phyloP scores from a whole-genome alignment of 2,329 filamentous ascomycete species.

The Apiospora saccharicola region DNA sequence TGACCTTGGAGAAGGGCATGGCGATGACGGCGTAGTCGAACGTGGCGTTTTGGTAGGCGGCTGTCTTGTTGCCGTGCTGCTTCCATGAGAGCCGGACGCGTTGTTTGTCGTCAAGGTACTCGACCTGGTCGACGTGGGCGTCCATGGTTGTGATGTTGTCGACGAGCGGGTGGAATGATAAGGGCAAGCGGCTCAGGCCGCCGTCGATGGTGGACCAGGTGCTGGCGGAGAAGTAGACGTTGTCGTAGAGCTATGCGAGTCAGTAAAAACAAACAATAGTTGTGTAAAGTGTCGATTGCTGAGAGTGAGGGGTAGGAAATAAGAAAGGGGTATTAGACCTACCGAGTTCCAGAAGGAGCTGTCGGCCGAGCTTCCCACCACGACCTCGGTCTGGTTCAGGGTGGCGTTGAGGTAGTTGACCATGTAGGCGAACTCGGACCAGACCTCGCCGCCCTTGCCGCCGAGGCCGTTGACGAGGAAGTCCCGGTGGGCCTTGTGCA shows the following conservation, averaged over 20 bases:
- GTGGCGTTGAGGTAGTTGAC: conserved; percentile 63
- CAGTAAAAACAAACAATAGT: conserved; percentile 25
- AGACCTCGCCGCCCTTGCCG: conserved; percentile 63
- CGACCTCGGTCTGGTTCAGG: conserved; percentile 62
- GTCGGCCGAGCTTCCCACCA: conserved; percentile 49
- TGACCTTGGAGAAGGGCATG: conserved; percentile 69
- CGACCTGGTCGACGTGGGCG: conserved; percentile 63
- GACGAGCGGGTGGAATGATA: conserved; percentile 69
- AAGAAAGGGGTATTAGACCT: no score
- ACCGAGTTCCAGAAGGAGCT: conserved; percentile 56
- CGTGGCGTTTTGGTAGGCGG: conserved; percentile 46
- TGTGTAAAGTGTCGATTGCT: no score
- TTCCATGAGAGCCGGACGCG: conserved; percentile 68
- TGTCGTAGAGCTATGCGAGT: conserved; percentile 54
- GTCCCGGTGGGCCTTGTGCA: conserved; percentile 53
- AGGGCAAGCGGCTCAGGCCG: conserved; percentile 62
- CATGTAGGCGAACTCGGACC: conserved; percentile 70
- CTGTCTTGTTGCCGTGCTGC: conserved; percentile 51
- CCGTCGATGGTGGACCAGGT: conserved; percentile 71
- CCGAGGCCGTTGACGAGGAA: conserved; percentile 46
- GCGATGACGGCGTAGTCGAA: conserved; percentile 74
- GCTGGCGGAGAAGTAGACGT: conserved; percentile 65
- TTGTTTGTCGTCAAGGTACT: conserved; percentile 56
- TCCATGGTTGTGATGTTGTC: conserved; percentile 63
- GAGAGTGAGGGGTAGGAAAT: not conserved